A percentile compares a stretch with the other conserved stretches of the same genome.
Conservation (phyloP, 148 eudicot species). For the Rhododendron griersonianum region DNA sequence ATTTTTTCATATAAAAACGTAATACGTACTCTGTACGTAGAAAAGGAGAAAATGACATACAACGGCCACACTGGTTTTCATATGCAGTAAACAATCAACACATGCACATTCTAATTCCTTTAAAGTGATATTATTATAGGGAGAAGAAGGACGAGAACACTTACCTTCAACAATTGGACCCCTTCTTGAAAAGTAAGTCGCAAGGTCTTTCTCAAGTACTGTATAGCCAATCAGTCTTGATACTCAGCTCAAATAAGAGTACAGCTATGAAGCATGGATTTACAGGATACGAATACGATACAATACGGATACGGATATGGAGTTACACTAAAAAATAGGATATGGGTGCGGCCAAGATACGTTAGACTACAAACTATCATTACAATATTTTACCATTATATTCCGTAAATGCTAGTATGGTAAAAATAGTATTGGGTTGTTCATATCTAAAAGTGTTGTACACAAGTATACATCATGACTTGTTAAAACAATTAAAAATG, state of each 20-base stretch:
- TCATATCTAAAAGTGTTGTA: too few species aligned
- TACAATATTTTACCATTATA: too few species aligned
- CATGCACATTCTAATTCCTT: not conserved
- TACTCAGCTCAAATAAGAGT: not conserved
- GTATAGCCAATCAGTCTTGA: constrained; percentile 21
- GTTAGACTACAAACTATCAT: too few species aligned
- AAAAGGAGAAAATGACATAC: not conserved
- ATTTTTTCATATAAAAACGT: not conserved
- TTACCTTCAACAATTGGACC: constrained; percentile 82
- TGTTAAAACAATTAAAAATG: too few species aligned
- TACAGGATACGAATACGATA: too few species aligned
- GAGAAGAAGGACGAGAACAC: not conserved
- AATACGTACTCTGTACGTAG: too few species aligned
- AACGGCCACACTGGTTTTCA: not conserved
- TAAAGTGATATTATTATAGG: not conserved
- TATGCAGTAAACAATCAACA: not conserved
- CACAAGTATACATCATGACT: too few species aligned
- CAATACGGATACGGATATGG: too few species aligned
- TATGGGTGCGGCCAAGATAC: too few species aligned
- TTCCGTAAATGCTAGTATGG: too few species aligned
- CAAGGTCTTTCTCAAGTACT: constrained; percentile 73
- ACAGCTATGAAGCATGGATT: not conserved
- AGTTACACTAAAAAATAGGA: too few species aligned
- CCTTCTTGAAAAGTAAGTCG: constrained; percentile 86
- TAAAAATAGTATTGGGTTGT: too few species aligned